These are phyloP conservation scores for Kalanchoe fedtschenkoi DNA, from an alignment of 164 flowering plant species.

Conservation along the genomic window DNA sequence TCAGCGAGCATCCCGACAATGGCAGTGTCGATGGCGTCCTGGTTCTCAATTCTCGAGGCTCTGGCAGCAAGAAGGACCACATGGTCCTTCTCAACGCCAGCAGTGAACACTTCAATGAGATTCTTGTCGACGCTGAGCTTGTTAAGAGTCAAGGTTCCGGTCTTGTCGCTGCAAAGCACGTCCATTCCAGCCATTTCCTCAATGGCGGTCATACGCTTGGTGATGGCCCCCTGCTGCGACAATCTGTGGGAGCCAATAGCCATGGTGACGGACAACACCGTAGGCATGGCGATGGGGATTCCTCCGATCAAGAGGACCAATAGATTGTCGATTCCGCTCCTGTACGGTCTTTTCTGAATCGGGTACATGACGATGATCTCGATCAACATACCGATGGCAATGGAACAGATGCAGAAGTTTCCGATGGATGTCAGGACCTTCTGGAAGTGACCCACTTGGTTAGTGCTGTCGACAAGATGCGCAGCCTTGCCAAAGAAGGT, in stretches of 20 bases:
- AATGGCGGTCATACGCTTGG: constrained; percentile 77
- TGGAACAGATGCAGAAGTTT: constrained; percentile 67
- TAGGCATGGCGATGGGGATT: constrained; percentile 76
- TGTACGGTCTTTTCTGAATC: constrained; percentile 52
- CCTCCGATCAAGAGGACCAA: constrained; percentile 72
- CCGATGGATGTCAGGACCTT: constrained; percentile 71
- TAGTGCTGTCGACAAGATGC: constrained; percentile 72
- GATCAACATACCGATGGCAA: constrained; percentile 56
- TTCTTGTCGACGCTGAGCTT: constrained; percentile 53
- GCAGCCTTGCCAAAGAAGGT: constrained; percentile 85
- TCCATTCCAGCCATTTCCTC: constrained; percentile 84
- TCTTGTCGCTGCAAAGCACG: constrained; percentile 74
- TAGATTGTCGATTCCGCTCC: constrained; percentile 67
- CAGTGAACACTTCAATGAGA: constrained; percentile 51
- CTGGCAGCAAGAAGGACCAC: constrained; percentile 65
- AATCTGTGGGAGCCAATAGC: constrained; percentile 72
- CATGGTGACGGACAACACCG: constrained; percentile 74
- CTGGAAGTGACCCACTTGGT: constrained; percentile 76
- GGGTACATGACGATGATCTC: constrained; percentile 73
- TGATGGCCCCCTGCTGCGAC: constrained; percentile 73
- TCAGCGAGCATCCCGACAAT: constrained; percentile 76
- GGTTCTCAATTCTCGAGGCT: constrained; percentile 62
- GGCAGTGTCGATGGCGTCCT: constrained; percentile 74
- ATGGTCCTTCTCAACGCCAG: constrained; percentile 58
- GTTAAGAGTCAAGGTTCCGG: constrained; percentile 71